These are phyloP conservation scores for Monosporozyma unispora DNA, from an alignment of 805 yeast genomes.

Conservation along the genomic window DNA sequence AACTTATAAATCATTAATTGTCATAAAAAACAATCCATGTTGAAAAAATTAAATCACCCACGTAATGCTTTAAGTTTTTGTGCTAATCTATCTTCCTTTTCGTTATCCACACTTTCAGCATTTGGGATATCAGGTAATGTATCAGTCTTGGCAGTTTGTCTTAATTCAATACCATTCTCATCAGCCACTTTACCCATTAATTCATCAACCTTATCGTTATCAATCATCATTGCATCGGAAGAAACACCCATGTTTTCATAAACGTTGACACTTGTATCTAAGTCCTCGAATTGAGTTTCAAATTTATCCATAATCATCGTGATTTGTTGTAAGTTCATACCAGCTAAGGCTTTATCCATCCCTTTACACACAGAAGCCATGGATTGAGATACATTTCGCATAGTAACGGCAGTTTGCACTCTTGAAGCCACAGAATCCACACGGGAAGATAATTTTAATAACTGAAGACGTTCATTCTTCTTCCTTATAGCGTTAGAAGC, in stretches of 20 bases:
- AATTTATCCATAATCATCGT: slow-evolving; percentile 95
- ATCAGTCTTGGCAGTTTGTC: slow-evolving; percentile 58
- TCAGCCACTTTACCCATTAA: slow-evolving; percentile 90
- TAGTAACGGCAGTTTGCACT: slow-evolving; percentile 95
- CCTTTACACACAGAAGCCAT: slow-evolving; percentile 91
- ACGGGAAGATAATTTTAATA: slow-evolving; percentile 74
- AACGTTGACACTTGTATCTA: slow-evolving; percentile 88
- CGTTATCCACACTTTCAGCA: slow-evolving; percentile 44
- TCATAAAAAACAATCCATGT: neutral
- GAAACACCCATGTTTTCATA: slow-evolving; percentile 85
- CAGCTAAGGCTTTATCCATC: slow-evolving; percentile 91
- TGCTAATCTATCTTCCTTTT: slow-evolving; percentile 78
- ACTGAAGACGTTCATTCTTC: slow-evolving; percentile 72
- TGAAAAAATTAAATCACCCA: slow-evolving; percentile 19
- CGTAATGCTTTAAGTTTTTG: slow-evolving; percentile 85
- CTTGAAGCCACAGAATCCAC: slow-evolving; percentile 94
- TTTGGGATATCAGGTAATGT: slow-evolving; percentile 48
- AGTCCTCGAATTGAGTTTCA: slow-evolving; percentile 90
- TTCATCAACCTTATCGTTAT: slow-evolving; percentile 90
- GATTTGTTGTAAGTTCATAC: slow-evolving; percentile 90
- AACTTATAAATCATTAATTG: neutral
- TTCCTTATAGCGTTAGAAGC: slow-evolving; percentile 96
- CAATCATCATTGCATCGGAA: slow-evolving; percentile 81
- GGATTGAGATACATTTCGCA: slow-evolving; percentile 89
- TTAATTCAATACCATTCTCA: slow-evolving; percentile 91